Evolutionary conservation across 1,139 yeast species (phyloP), one percentile per base, ranked within the genome.

Genomic region (Ashbya aceris): DNA sequence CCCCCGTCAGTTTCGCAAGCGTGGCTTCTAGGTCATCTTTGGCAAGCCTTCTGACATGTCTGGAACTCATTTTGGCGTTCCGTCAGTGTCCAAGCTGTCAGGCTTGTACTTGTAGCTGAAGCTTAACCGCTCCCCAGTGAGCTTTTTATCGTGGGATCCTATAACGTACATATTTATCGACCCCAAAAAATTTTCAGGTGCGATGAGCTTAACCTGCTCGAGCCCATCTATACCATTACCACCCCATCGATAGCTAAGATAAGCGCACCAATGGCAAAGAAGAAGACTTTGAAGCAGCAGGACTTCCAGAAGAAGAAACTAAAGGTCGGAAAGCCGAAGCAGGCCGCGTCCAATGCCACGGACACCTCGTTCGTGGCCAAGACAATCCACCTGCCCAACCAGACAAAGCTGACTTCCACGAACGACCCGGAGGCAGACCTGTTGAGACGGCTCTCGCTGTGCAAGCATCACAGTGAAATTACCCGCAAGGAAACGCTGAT

Each of bases 281-380:
- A 60, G 45, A 62, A 61, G 46, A 61, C 60, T 36, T 53, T 55
- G 36, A 61, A 59, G 49, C 57, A 55, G 40, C 53, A 58, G 41
- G 66, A 61, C 42, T 61, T 61, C 43, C 53, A 70, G 59, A 91
- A 89, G 67, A 74, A 81, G 47, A 89, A 86, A 68, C 74, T 91
- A 40, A 82, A 75, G 57, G 97, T 91, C 33, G 99, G 99, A 44
- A 91, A 91, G 62, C 70, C 82, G 1, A 76, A 77, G 27, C 77
- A 77, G 7, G 76, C 75, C 48, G 77, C 89, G 2, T 75, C 77
- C 29, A 86, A 85, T 59, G 76, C 73, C 46, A 91, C 98, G 5
- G 91, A 83, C 54, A 85, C 95, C 0, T 79, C 91, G 0, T 89
- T 89, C 64, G 76, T 73, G 40, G 79, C 95, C n/a, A 83, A 78